These are phyloP conservation scores for Ustilaginoidea virens DNA, from an alignment of 2,329 filamentous ascomycete species.

Conservation along the genomic window DNA sequence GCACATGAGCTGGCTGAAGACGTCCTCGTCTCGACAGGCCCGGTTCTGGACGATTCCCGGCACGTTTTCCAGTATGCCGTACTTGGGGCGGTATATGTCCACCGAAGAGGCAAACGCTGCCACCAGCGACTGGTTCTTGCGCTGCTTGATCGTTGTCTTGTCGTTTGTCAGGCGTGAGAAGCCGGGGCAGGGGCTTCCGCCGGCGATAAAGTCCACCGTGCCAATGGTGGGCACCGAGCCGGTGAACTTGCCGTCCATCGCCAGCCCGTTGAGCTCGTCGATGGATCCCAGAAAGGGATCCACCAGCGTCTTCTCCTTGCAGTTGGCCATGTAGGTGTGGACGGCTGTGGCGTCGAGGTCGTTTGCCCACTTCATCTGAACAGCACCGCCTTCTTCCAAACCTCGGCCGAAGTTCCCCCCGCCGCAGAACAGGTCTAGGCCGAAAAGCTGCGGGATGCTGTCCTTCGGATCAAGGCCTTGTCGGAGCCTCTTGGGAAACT, in stretches of 20 bases:
- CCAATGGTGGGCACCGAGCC: constrained; percentile 39
- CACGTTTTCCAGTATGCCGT: constrained; percentile 67
- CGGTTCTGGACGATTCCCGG: constrained; percentile 41
- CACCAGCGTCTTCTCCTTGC: constrained; percentile 20
- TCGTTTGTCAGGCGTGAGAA: constrained; percentile 51
- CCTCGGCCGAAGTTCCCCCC: constrained; percentile 65
- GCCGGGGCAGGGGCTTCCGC: constrained; percentile 63
- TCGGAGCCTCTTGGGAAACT: constrained; percentile 21
- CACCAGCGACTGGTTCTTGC: constrained; percentile 61
- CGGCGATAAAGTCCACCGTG: constrained; percentile 52
- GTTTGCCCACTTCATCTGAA: constrained; percentile 51
- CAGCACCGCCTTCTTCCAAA: constrained; percentile 53
- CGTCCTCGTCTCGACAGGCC: constrained; percentile 36
- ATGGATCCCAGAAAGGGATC: constrained; percentile 56
- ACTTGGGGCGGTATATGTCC: constrained; percentile 61
- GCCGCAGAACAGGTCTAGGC: constrained; percentile 63
- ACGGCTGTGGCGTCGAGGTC: constrained; percentile 50
- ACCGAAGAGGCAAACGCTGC: constrained; percentile 61
- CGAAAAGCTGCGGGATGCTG: constrained; percentile 28
- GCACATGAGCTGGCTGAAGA: constrained; percentile 60
- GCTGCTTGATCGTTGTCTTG: constrained; percentile 36
- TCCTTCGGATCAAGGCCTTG: constrained; percentile 39
- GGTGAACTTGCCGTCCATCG: constrained; percentile 34
- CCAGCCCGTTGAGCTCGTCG: constrained; percentile 45
- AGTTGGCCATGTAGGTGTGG: constrained; percentile 60